phyloP scores from a whole-genome alignment of 2,329 filamentous ascomycete species.

The Cladobotryum mycophilum region DNA sequence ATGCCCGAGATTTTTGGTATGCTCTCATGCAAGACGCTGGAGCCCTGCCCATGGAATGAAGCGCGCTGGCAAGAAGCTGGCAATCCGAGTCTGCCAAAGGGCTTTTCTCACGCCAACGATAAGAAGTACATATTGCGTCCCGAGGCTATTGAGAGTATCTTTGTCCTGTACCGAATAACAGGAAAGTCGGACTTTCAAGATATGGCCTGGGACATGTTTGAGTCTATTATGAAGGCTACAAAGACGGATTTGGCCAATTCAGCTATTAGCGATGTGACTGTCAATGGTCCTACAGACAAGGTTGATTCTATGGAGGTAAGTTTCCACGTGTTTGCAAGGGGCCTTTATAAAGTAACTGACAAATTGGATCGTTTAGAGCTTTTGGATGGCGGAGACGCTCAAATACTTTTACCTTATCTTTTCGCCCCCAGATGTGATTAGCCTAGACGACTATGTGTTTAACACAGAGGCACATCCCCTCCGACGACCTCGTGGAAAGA shows the following conservation, averaged over 20 bases:
- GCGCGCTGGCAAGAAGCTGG: conserved; percentile 20
- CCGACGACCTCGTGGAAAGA: background rate
- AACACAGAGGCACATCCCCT: conserved; percentile 48
- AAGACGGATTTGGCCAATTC: conserved; percentile 43
- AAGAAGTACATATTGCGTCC: conserved; percentile 44
- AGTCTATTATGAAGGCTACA: conserved; percentile 39
- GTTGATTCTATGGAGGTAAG: conserved; percentile 56
- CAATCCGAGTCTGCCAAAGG: conserved; percentile 36
- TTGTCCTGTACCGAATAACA: conserved; percentile 62
- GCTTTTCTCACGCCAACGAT: conserved; percentile 55
- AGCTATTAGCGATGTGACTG: conserved; percentile 39
- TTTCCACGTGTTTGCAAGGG: conserved; percentile 4
- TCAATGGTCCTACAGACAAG: conserved; percentile 27
- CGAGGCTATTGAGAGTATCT: conserved; percentile 76
- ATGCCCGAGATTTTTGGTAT: conserved; percentile 53
- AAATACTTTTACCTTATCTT: conserved; percentile 74
- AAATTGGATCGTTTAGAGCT: conserved; percentile 43
- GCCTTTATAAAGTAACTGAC: conserved; percentile 13
- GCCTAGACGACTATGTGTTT: conserved; percentile 61
- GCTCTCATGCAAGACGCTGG: conserved; percentile 35
- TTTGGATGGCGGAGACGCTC: conserved; percentile 67
- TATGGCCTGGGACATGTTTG: conserved; percentile 48
- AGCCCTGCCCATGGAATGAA: conserved; percentile 27
- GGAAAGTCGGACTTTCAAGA: conserved; percentile 42
- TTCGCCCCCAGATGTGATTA: conserved; percentile 55